phyloP scores from a whole-genome alignment of 2,329 filamentous ascomycete genomes.

The Ophiosphaerella narmari region DNA sequence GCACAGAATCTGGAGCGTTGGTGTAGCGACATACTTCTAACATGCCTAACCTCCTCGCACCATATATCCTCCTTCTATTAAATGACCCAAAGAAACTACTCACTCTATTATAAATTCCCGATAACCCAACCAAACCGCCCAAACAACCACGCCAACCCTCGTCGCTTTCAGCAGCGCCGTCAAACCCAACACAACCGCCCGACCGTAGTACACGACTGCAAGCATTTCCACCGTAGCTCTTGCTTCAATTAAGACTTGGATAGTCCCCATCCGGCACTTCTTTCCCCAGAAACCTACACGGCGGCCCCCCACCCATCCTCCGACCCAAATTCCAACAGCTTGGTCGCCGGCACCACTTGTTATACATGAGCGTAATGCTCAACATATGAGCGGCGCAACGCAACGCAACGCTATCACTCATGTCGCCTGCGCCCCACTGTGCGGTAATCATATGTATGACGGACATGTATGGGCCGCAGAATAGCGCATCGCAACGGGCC shows the following conservation, averaged over 20 bases:
- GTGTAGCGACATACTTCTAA: no score
- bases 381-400: background rate
- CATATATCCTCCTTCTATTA: no score
- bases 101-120: no score
- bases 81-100: no score
- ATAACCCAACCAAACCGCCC: no score
- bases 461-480: background rate
- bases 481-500: background rate
- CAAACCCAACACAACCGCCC: background rate
- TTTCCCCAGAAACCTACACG: constrained; percentile 16
- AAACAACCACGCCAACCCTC: no score
- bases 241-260: constrained; percentile 13
- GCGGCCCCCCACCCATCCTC: constrained; percentile 11
- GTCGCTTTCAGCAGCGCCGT: no score
- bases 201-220: background rate
- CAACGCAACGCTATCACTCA: background rate
- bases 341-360: constrained; percentile 16
- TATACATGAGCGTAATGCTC: background rate
- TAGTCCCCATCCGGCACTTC: constrained; percentile 5
- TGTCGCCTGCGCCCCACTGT: background rate
- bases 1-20: no score
- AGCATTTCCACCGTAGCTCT: background rate
- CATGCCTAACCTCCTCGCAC: no score
- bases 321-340: constrained; percentile 7
- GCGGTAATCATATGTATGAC: background rate